Conservation (phyloP, 306 rosid species). For the cucumber (Cucumis sativus) region DNA sequence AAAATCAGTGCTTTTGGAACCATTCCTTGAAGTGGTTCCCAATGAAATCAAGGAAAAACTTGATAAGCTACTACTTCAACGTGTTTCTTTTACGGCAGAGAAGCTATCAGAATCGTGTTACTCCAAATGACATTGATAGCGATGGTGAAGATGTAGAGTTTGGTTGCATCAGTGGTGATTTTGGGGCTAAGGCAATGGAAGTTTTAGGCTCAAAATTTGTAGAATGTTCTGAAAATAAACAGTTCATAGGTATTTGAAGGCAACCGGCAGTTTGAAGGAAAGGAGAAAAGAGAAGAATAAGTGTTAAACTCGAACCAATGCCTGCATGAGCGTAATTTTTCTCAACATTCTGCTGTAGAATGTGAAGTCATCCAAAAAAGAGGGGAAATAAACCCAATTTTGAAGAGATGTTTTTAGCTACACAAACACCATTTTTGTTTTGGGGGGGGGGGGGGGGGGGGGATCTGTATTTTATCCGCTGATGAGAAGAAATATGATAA, state of each 20-base stretch:
- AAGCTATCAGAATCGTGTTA: slow-evolving; percentile 74
- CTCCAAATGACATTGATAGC: slow-evolving; percentile 48
- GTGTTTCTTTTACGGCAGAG: slow-evolving; percentile 53
- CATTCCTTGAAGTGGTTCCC: slow-evolving; percentile 33
- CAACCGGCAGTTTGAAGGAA: neutral
- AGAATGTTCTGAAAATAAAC: slow-evolving; percentile 43
- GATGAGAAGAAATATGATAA: neutral
- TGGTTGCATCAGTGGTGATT: slow-evolving; percentile 43
- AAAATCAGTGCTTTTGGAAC: slow-evolving; percentile 20
- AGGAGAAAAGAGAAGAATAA: neutral
- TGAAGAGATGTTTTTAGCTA: neutral
- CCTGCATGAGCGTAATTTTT: neutral
- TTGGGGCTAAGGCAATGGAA: slow-evolving; percentile 33
- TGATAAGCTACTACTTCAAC: slow-evolving; percentile 80
- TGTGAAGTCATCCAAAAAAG: neutral
- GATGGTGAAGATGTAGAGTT: slow-evolving; percentile 77
- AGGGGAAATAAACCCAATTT: neutral
- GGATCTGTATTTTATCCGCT: neutral
- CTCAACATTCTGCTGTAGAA: neutral
- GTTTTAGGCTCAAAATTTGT: slow-evolving; percentile 14
- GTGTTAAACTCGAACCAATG: neutral
- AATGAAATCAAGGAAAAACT: slow-evolving; percentile 34
- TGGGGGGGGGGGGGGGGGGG: no score
- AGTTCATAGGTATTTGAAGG: slow-evolving; percentile 23
- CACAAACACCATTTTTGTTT: neutral